phyloP scores from a whole-genome alignment of 2,329 filamentous ascomycete genomes.

The Cladorrhinum sp. region DNA sequence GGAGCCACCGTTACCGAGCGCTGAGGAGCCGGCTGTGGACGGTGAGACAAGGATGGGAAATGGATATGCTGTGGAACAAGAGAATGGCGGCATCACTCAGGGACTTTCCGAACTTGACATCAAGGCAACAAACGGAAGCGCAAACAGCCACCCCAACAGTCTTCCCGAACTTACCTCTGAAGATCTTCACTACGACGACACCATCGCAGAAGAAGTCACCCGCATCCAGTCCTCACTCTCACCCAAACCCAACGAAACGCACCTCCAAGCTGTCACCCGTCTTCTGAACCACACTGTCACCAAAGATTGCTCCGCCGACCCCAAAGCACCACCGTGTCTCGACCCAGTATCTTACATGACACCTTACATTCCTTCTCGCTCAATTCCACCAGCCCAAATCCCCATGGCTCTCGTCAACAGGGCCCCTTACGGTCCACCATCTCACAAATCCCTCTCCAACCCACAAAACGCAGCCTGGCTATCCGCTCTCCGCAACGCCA shows the following conservation, averaged over 20 bases:
- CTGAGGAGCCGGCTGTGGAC: slow-evolving; percentile 46
- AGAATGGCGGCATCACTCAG: slow-evolving; percentile 8
- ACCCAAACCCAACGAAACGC: slow-evolving; percentile 41
- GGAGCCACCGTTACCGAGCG: slow-evolving; percentile 56
- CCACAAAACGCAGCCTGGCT: slow-evolving; percentile 77
- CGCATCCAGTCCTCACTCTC: slow-evolving; percentile 59
- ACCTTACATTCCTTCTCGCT: slow-evolving; percentile 55
- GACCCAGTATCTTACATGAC: slow-evolving; percentile 55
- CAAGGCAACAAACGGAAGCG: slow-evolving; percentile 29
- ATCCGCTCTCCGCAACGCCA: slow-evolving; percentile 64
- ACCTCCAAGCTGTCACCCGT: slow-evolving; percentile 57
- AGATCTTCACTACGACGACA: slow-evolving; percentile 61
- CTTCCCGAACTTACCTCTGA: slow-evolving; percentile 56
- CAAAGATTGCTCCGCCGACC: slow-evolving; percentile 44
- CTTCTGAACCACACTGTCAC: slow-evolving; percentile 64
- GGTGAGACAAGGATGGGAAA: slow-evolving; percentile 14
- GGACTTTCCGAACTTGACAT: slow-evolving; percentile 15
- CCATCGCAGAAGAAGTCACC: slow-evolving; percentile 58
- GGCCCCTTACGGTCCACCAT: slow-evolving; percentile 62
- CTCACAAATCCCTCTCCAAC: slow-evolving; percentile 57
- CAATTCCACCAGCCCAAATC: slow-evolving; percentile 37
- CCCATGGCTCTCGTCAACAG: slow-evolving; percentile 72
- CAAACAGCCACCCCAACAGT: slow-evolving; percentile 15
- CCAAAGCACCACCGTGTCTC: slow-evolving; percentile 48
- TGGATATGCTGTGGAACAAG: background rate